These are phyloP conservation scores for Lepidium aucheri DNA, from an alignment of 345 rosid genomes.

Conservation along the genomic window DNA sequence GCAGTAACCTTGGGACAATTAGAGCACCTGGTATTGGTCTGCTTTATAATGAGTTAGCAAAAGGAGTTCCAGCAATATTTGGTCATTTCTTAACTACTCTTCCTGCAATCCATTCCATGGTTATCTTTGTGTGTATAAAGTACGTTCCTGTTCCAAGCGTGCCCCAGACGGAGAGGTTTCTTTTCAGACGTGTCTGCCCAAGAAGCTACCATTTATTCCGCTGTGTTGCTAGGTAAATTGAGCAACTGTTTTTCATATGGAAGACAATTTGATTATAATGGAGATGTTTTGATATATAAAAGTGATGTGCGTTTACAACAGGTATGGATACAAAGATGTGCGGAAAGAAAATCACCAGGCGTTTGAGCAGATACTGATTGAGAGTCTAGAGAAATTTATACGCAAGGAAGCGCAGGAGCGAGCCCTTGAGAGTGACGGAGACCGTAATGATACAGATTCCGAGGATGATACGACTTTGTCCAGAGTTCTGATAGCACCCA, in stretches of 20 bases:
- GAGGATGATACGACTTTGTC: slow-evolving; percentile 51
- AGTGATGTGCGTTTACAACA: slow-evolving; percentile 14
- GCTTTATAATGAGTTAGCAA: slow-evolving; percentile 84
- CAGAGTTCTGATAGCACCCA: slow-evolving; percentile 73
- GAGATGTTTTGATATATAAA: background rate
- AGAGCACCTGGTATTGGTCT: slow-evolving; percentile 99
- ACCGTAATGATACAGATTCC: slow-evolving; percentile 51
- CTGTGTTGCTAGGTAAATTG: slow-evolving; percentile 84
- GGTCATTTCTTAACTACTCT: slow-evolving; percentile 97
- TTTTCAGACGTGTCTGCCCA: slow-evolving; percentile 86
- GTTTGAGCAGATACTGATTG: slow-evolving; percentile 91
- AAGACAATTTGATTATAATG: background rate
- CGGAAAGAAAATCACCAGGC: slow-evolving; percentile 93
- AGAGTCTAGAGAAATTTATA: slow-evolving; percentile 96
- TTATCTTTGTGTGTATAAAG: slow-evolving; percentile 91
- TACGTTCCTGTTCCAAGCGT: slow-evolving; percentile 94
- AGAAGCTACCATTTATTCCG: slow-evolving; percentile 91
- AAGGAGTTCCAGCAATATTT: slow-evolving; percentile 92
- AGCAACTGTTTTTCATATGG: background rate
- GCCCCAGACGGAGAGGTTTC: slow-evolving; percentile 93
- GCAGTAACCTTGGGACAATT: slow-evolving; percentile 89
- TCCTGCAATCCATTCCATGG: slow-evolving; percentile 97
- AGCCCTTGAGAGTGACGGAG: slow-evolving; percentile 83
- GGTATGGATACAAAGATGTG: slow-evolving; percentile 97
- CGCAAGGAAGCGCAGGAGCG: slow-evolving; percentile 94